phyloP scores from a whole-genome alignment of 169 alveolate genomes.

The Eimeria maxima region DNA sequence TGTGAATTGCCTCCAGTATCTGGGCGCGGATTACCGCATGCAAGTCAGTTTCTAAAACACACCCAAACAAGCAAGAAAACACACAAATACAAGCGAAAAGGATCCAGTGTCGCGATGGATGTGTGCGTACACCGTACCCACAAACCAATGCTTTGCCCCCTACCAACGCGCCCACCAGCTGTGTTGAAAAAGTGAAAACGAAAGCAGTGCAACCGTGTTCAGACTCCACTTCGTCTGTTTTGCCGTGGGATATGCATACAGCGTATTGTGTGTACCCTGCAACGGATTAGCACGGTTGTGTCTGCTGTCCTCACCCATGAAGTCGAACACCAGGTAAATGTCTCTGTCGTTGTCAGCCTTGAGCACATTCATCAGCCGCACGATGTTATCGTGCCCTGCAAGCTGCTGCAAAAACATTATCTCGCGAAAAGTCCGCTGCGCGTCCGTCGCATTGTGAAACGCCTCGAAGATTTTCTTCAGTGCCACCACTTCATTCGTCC shows the following conservation, averaged over 20 bases:
- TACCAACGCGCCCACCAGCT: too few species aligned
- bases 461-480: conserved; percentile 99
- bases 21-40: conserved; percentile 99
- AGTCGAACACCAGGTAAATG: conserved; percentile 98
- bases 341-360: conserved; percentile 99
- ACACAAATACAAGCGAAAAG: not conserved
- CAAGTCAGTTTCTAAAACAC: conserved; percentile 94
- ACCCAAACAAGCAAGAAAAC: not conserved
- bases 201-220: not conserved
- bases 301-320: conserved; percentile 89
- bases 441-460: conserved; percentile 99
- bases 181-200: not conserved
- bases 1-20: conserved; percentile 97
- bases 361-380: conserved; percentile 95
- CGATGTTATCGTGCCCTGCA: conserved; percentile 97
- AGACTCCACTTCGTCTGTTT: too few species aligned
- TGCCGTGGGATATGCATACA: too few species aligned
- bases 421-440: conserved; percentile 99
- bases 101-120: not conserved
- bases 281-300: not conserved
- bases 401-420: conserved; percentile 97
- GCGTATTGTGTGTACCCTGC: too few species aligned
- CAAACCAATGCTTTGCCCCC: not conserved
- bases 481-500: conserved; percentile 98
- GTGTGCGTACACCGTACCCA: conserved; percentile 10